These are phyloP conservation scores for Bassia scoparia DNA, from an alignment of 148 eudicot genomes.

Conservation along the genomic window DNA sequence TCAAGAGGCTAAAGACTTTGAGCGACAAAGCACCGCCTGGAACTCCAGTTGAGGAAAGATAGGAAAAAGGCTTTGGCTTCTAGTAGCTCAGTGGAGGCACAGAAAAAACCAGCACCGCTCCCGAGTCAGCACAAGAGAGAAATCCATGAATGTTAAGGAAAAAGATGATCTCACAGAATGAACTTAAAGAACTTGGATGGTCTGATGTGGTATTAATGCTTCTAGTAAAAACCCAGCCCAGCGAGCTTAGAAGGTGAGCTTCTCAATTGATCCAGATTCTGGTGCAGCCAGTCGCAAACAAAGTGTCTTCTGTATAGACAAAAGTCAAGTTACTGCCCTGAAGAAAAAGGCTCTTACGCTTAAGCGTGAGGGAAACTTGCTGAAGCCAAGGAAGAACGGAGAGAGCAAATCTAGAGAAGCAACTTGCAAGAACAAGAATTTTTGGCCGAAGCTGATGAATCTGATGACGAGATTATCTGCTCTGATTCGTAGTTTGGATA, in stretches of 20 bases:
- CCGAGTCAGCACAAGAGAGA: constrained; percentile 28
- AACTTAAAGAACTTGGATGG: constrained; percentile 88
- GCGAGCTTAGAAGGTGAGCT: constrained; percentile 79
- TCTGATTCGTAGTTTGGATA: constrained; percentile 62
- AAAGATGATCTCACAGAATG: constrained; percentile 74
- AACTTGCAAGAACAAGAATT: constrained; percentile 91
- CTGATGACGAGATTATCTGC: constrained; percentile 86
- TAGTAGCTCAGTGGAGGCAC: constrained; percentile 36
- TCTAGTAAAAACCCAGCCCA: constrained; percentile 57
- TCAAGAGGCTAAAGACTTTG: constrained; percentile 85
- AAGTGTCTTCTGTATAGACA: constrained; percentile 43
- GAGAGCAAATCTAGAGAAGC: constrained; percentile 86
- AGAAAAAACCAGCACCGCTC: constrained; percentile 31
- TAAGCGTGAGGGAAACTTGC: constrained; percentile 83
- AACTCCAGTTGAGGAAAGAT: constrained; percentile 60
- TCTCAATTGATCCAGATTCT: constrained; percentile 51
- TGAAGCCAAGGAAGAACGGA: constrained; percentile 93
- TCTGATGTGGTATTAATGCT: constrained; percentile 66
- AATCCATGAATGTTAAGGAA: constrained; percentile 39
- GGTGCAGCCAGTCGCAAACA: constrained; percentile 32
- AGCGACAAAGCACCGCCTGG: constrained; percentile 85
- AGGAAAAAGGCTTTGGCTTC: constrained; percentile 61
- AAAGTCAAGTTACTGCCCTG: constrained; percentile 57
- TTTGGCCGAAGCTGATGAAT: constrained; percentile 74
- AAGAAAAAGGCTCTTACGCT: constrained; percentile 80